phyloP scores from a whole-genome alignment of 345 rosid species.

The Populus alba region DNA sequence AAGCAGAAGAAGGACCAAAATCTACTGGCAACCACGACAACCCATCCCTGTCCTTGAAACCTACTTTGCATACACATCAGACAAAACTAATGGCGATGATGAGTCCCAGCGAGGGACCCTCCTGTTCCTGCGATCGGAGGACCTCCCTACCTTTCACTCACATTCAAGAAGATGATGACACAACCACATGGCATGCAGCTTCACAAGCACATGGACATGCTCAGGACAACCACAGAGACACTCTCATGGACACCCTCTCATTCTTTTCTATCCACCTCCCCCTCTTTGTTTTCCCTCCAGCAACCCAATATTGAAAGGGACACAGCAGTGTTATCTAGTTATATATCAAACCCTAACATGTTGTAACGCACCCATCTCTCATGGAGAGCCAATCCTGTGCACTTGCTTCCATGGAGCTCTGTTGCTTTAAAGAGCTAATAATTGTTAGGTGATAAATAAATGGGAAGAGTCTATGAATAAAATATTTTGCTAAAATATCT shows the following conservation, averaged over 20 bases:
- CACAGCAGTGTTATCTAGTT: slow-evolving; percentile 11
- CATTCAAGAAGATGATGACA: slow-evolving; percentile 25
- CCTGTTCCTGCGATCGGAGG: slow-evolving; percentile 2
- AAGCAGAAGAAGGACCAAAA: slow-evolving; percentile 13
- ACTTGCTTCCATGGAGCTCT: neutral
- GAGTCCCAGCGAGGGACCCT: slow-evolving; percentile 14
- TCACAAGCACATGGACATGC: slow-evolving; percentile 21
- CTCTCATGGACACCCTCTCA: neutral
- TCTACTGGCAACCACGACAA: neutral
- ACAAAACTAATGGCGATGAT: slow-evolving; percentile 31
- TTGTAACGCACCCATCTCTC: neutral
- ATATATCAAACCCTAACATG: neutral
- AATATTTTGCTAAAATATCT: too few relatives aligned
- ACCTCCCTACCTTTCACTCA: slow-evolving; percentile 7
- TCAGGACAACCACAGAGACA: neutral
- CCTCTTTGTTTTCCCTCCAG: neutral
- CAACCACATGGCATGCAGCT: slow-evolving; percentile 16
- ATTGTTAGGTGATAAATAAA: too few relatives aligned
- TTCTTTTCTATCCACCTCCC: neutral
- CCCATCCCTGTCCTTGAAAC: slow-evolving; percentile 35
- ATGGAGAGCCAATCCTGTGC: neutral
- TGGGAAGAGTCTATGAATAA: too few relatives aligned
- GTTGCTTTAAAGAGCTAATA: too few relatives aligned
- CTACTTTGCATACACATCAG: slow-evolving; percentile 36
- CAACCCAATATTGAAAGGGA: slow-evolving; percentile 16